Conservation (phyloP, 2,329 filamentous ascomycete species). For the Verticillium albo-atrum region DNA sequence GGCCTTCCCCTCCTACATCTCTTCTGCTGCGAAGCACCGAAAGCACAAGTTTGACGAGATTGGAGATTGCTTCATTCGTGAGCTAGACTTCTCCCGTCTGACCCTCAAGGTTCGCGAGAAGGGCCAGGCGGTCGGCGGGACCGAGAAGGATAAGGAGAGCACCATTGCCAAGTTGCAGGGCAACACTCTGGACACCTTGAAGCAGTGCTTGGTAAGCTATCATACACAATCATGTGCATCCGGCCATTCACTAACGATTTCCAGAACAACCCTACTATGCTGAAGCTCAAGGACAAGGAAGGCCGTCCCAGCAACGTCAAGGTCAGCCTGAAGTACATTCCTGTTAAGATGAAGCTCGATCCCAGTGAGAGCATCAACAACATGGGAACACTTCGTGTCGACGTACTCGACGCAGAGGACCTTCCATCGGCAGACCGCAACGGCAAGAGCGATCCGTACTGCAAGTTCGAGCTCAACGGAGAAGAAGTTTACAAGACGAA, state of each 20-base stretch:
- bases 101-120: slow-evolving; percentile 84
- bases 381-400: slow-evolving; percentile 91
- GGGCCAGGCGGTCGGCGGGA: slow-evolving; percentile 58
- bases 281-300: slow-evolving; percentile 74
- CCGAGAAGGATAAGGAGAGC: slow-evolving; percentile 66
- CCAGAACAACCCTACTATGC: slow-evolving; percentile 84
- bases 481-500: slow-evolving; percentile 94
- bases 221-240: neutral
- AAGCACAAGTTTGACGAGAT: slow-evolving; percentile 81
- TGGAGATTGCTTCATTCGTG: slow-evolving; percentile 91
- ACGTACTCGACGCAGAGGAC: slow-evolving; percentile 79
- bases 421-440: slow-evolving; percentile 94
- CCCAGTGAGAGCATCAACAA: slow-evolving; percentile 98
- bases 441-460: slow-evolving; percentile 95
- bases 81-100: slow-evolving; percentile 93
- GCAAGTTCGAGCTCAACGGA: slow-evolving; percentile 87
- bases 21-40: slow-evolving; percentile 67
- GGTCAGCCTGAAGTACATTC: slow-evolving; percentile 91
- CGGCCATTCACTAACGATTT: neutral
- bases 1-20: slow-evolving; percentile 83
- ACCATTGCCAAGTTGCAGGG: slow-evolving; percentile 79
- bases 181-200: slow-evolving; percentile 80
- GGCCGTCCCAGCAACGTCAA: slow-evolving; percentile 76
- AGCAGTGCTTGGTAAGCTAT: slow-evolving; percentile 71
- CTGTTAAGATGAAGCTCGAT: slow-evolving; percentile 89